phyloP scores from a whole-genome alignment of 2,329 filamentous ascomycete genomes.

The Zalaria sp. region DNA sequence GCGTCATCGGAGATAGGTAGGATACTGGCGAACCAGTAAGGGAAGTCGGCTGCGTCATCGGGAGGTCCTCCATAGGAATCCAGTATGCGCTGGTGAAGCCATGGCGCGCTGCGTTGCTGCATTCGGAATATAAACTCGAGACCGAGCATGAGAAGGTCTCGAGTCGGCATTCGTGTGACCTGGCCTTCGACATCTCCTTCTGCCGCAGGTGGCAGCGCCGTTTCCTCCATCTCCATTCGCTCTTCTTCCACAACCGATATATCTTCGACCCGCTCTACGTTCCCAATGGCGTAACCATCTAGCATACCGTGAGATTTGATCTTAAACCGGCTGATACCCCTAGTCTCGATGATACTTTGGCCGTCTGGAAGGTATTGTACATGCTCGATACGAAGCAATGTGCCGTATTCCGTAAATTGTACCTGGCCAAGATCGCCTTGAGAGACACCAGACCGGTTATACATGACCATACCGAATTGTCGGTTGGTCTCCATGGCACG shows the following conservation, averaged over 20 bases:
- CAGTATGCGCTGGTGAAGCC: conserved; percentile 60
- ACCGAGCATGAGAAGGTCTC: conserved; percentile 51
- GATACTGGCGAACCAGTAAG: conserved; percentile 82
- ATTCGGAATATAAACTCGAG: conserved; percentile 56
- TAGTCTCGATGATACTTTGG: conserved; percentile 65
- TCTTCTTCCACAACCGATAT: conserved; percentile 73
- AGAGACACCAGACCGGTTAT: conserved; percentile 39
- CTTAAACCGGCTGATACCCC: conserved; percentile 63
- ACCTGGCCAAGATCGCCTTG: conserved; percentile 39
- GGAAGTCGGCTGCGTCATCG: conserved; percentile 60
- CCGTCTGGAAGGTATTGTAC: conserved; percentile 65
- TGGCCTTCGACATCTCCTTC: conserved; percentile 17
- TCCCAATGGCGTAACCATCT: conserved; percentile 69
- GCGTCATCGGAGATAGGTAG: conserved; percentile 64
- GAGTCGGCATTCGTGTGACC: conserved; percentile 51
- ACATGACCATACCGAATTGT: conserved; percentile 76
- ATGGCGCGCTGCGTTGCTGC: conserved; percentile 53
- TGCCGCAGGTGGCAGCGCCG: conserved; percentile 17
- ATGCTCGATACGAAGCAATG: conserved; percentile 61
- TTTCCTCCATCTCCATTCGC: conserved; percentile 56
- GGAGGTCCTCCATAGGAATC: conserved; percentile 66
- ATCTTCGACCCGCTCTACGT: conserved; percentile 65
- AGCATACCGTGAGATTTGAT: conserved; percentile 49
- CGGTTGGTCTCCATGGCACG: conserved; percentile 58
- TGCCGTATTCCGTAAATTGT: conserved; percentile 62